Evolutionary conservation across 2,329 filamentous ascomycete genomes (phyloP).

Genomic region (Dothideomycetes sp.): DNA sequence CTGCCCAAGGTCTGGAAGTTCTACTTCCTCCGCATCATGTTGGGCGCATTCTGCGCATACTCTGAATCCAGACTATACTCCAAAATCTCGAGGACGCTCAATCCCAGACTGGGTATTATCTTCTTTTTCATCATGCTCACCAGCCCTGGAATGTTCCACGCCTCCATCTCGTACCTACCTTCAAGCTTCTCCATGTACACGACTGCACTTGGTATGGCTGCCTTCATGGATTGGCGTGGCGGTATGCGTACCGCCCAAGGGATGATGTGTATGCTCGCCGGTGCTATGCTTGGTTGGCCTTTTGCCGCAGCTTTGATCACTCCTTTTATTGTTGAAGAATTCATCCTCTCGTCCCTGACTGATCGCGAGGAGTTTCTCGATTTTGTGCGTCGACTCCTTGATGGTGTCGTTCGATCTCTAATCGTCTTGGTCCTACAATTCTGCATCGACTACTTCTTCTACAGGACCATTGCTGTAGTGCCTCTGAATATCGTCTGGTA

Average conservation of each 20-base stretch:
- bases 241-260: slow-evolving; percentile 72
- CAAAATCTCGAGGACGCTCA: slow-evolving; percentile 65
- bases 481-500: slow-evolving; percentile 92
- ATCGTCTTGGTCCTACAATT: slow-evolving; percentile 62
- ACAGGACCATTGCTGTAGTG: slow-evolving; percentile 66
- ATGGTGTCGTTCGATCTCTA: slow-evolving; percentile 58
- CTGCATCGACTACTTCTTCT: slow-evolving; percentile 72
- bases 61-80: slow-evolving; percentile 77
- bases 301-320: slow-evolving; percentile 76
- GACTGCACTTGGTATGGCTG: slow-evolving; percentile 72
- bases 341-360: slow-evolving; percentile 44
- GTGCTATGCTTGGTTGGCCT: slow-evolving; percentile 84
- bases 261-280: slow-evolving; percentile 84
- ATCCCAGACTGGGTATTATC: slow-evolving; percentile 73
- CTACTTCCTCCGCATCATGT: slow-evolving; percentile 68
- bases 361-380: slow-evolving; percentile 41
- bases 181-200: slow-evolving; percentile 97
- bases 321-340: slow-evolving; percentile 74
- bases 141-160: slow-evolving; percentile 89
- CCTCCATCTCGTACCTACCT: slow-evolving; percentile 76
- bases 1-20: slow-evolving; percentile 55
- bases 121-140: slow-evolving; percentile 69
- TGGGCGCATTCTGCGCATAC: slow-evolving; percentile 68
- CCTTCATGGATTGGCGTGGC: slow-evolving; percentile 83
- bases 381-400: slow-evolving; percentile 42